Evolutionary conservation across 2,329 filamentous ascomycete species (phyloP).

Genomic region (Coniochaeta sp.): DNA sequence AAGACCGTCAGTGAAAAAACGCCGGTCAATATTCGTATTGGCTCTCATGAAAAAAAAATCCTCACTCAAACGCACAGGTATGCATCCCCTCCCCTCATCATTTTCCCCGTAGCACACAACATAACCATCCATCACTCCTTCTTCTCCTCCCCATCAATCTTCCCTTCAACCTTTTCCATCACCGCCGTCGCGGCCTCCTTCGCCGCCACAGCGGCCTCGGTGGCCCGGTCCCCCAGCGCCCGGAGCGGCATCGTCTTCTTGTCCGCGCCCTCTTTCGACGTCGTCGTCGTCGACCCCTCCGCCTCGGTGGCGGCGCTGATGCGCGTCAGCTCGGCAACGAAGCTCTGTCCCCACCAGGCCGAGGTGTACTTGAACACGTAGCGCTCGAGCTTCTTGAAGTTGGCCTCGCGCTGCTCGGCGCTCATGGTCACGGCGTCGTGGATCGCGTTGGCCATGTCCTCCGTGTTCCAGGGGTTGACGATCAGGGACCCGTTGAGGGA

Average conservation of each 20-base stretch:
- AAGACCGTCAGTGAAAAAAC: not conserved
- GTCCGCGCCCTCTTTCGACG: not conserved
- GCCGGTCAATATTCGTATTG: too few species aligned
- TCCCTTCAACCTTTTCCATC: not conserved
- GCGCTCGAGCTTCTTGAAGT: constrained; percentile 86
- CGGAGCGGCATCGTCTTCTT: constrained; percentile 2
- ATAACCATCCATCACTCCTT: not conserved
- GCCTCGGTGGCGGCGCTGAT: constrained; percentile 30
- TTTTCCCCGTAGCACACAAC: not conserved
- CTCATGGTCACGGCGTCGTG: constrained; percentile 97
- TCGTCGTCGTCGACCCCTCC: not conserved
- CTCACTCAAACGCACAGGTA: not conserved
- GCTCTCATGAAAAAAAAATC: not conserved
- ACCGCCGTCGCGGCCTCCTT: not conserved
- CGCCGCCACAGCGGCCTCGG: not conserved
- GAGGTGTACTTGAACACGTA: constrained; percentile 98
- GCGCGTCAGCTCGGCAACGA: constrained; percentile 73
- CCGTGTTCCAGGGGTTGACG: constrained; percentile 98
- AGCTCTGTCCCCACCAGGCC: constrained; percentile 93
- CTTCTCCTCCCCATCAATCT: constrained; percentile 1
- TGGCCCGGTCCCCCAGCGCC: not conserved
- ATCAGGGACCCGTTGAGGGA: constrained; percentile 89
- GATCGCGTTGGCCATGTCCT: constrained; percentile 87
- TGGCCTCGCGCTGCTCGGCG: constrained; percentile 75
- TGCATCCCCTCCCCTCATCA: not conserved